Evolutionary conservation across 2,329 filamentous ascomycete species (phyloP).

Genomic region (Venturia effusa): DNA sequence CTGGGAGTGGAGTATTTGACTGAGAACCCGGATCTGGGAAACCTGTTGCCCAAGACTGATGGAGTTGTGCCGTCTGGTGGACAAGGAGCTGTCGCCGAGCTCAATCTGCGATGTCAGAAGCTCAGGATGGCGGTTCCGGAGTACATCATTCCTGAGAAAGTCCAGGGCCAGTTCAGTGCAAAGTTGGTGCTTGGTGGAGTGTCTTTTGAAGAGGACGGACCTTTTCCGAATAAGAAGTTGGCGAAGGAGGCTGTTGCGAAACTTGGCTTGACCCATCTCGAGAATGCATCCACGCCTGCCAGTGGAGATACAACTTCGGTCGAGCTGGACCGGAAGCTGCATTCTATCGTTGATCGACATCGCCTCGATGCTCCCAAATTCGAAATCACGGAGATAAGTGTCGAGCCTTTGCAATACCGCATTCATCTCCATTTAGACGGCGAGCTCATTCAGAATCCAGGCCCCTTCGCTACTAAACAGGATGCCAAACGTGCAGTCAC

Average conservation of each 20-base stretch:
- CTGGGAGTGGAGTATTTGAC: not conserved
- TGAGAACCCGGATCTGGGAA: not conserved
- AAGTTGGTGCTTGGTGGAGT: not conserved
- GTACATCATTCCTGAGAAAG: not conserved
- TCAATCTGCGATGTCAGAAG: not conserved
- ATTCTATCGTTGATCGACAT: not conserved
- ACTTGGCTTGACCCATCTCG: not conserved
- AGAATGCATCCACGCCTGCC: not conserved
- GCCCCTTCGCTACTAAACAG: not conserved
- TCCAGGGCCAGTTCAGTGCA: not conserved
- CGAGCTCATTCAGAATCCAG: not conserved
- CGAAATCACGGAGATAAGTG: not conserved
- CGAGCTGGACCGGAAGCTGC: not conserved
- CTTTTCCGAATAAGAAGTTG: not conserved
- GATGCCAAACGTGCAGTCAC: not conserved
- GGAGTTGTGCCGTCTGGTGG: not conserved
- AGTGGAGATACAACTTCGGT: not conserved
- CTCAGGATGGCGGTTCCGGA: not conserved
- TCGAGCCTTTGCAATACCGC: not conserved
- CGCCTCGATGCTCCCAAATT: not conserved
- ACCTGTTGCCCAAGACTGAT: not conserved
- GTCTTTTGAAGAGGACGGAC: not conserved
- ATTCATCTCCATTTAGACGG: not conserved
- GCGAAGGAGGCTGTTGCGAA: constrained; percentile 5
- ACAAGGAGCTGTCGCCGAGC: not conserved